Evolutionary conservation across 228 moss, liverwort and hornwort genomes (phyloP).

Genomic region (Sphagnum magellanicum): DNA sequence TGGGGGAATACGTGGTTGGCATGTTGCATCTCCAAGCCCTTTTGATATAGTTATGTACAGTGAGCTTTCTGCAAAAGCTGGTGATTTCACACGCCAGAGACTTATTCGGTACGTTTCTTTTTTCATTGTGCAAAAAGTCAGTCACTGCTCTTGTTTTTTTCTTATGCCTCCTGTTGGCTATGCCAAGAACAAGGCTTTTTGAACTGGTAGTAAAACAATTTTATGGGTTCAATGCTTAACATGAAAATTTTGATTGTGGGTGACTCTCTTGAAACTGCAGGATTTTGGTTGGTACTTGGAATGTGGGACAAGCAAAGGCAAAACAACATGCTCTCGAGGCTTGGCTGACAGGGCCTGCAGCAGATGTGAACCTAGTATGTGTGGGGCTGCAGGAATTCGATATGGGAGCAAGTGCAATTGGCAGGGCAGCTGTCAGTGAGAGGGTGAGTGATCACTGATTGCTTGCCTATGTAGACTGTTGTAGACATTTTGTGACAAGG

Average conservation of each 20-base stretch:
- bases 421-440: conserved; percentile 52
- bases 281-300: conserved; percentile 37
- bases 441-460: conserved; percentile 16
- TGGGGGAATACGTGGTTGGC: conserved; percentile 93
- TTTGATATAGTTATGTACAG: conserved; percentile 25
- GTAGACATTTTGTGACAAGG: neutral
- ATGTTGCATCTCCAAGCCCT: conserved; percentile 58
- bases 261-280: neutral
- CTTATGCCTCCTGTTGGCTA: conserved; percentile 32
- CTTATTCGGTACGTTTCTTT: conserved; percentile 7
- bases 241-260: neutral
- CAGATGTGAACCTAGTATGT: conserved; percentile 34
- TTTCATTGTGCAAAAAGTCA: too few relatives aligned
- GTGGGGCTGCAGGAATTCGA: conserved; percentile 56
- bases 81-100: conserved; percentile 25
- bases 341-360: conserved; percentile 30
- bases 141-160: conserved; percentile 6
- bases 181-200: conserved; percentile 35
- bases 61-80: conserved; percentile 28
- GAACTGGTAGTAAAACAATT: conserved; percentile 17
- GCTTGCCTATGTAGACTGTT: neutral
- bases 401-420: conserved; percentile 51
- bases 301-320: conserved; percentile 35
- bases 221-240: conserved; percentile 7
- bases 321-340: conserved; percentile 15